A percentile compares a stretch with the other conserved stretches of the same genome.
These are phyloP conservation scores for Myriangium duriaei DNA, from an alignment of 2,329 filamentous ascomycete genomes.

Conservation along the genomic window DNA sequence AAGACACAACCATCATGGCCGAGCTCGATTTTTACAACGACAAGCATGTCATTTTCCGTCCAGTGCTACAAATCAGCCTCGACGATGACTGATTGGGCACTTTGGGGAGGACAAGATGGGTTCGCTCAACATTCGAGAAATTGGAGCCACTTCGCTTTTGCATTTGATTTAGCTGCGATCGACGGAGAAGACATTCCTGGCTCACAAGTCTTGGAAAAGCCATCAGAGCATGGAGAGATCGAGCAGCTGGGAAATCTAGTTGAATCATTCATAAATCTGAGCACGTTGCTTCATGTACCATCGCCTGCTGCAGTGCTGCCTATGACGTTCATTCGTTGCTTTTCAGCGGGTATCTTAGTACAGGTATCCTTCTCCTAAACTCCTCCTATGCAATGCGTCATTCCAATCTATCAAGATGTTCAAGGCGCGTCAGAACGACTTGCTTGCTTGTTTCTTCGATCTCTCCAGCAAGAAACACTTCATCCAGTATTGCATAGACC, in stretches of 20 bases:
- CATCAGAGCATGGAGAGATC: too few species aligned
- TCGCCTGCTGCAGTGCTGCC: too few species aligned
- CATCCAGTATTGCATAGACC: slow-evolving; percentile 96
- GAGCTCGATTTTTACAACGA: slow-evolving; percentile 22
- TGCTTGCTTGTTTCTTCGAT: slow-evolving; percentile 99
- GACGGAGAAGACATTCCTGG: too few species aligned
- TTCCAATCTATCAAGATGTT: slow-evolving; percentile 93
- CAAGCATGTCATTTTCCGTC: slow-evolving; percentile 19
- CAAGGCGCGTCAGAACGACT: slow-evolving; percentile 83
- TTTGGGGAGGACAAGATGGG: too few species aligned
- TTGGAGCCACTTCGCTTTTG: too few species aligned
- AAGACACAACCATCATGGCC: slow-evolving; percentile 15
- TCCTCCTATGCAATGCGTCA: slow-evolving; percentile 27
- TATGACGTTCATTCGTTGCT: too few species aligned
- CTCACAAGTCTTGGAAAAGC: too few species aligned
- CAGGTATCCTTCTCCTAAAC: neutral
- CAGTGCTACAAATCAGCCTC: slow-evolving; percentile 11
- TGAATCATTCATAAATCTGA: too few species aligned
- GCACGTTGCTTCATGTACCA: too few species aligned
- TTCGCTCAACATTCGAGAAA: too few species aligned
- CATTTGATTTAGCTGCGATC: too few species aligned
- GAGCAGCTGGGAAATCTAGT: too few species aligned
- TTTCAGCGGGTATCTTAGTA: neutral
- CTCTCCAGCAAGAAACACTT: slow-evolving; percentile 94
- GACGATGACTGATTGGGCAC: slow-evolving; percentile 7